Conservation (phyloP, 164 flowering plant species). For the Umbilicus rupestris region DNA sequence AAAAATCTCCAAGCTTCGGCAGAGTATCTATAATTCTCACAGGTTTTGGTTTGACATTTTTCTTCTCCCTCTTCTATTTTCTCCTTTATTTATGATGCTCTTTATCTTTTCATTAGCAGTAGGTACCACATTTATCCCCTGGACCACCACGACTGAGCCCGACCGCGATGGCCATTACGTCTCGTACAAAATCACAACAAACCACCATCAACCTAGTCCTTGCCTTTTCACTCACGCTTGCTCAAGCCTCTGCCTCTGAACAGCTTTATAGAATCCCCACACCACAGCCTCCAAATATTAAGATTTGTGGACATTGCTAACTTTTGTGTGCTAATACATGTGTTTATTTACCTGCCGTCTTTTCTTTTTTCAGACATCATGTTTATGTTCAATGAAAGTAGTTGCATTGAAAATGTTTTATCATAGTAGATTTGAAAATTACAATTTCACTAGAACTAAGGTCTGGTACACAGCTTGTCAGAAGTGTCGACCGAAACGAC, state of each 20-base stretch:
- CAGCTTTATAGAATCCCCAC: too few species aligned
- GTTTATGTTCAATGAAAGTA: too few species aligned
- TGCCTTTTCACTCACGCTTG: conserved; percentile 24
- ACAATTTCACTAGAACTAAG: background rate
- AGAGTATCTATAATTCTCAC: conserved; percentile 23
- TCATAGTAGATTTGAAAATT: background rate
- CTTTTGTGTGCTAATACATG: too few species aligned
- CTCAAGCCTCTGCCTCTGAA: background rate
- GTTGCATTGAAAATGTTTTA: background rate
- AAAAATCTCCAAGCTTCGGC: conserved; percentile 16
- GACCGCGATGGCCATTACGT: background rate
- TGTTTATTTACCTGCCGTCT: too few species aligned
- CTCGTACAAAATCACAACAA: conserved; percentile 19
- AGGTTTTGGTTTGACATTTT: conserved; percentile 41
- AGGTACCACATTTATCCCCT: conserved; percentile 18
- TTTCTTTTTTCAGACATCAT: too few species aligned
- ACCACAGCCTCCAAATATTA: too few species aligned
- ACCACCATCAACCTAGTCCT: conserved; percentile 23
- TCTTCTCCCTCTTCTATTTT: background rate
- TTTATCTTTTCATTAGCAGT: conserved; percentile 11
- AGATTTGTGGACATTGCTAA: too few species aligned
- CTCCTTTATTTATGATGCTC: conserved; percentile 14
- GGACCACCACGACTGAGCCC: conserved; percentile 43
- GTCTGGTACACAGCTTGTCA: too few species aligned
- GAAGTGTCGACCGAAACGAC: background rate